Evolutionary conservation across 1,139 yeast species (phyloP).

Genomic region (Geotrichum macrosporum): DNA sequence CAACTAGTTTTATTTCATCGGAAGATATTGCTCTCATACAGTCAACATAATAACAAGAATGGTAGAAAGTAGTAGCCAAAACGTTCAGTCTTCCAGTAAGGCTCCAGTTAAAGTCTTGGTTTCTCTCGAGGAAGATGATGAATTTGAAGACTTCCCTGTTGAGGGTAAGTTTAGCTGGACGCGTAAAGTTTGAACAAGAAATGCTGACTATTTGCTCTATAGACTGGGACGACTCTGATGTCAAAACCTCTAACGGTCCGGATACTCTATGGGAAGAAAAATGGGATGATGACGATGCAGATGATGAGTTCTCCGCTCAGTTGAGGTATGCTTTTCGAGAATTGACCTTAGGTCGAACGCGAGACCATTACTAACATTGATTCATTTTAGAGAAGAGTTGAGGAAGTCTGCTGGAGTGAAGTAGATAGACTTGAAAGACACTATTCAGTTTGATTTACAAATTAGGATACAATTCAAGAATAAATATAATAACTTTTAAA

Average conservation of each 20-base stretch:
- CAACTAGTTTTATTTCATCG: no score
- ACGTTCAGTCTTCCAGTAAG: neutral
- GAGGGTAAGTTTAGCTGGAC: constrained; percentile 54
- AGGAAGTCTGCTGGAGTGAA: neutral
- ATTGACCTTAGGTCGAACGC: neutral
- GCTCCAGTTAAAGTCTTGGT: constrained; percentile 40
- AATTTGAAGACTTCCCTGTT: constrained; percentile 90
- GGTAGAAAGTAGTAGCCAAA: constrained; percentile 11
- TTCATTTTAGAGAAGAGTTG: neutral
- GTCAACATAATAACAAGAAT: constrained; percentile 2
- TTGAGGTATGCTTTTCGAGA: constrained; percentile 46
- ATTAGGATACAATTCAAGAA: neutral
- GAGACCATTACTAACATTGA: neutral
- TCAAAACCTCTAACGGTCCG: constrained; percentile 37
- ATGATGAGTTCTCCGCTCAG: constrained; percentile 73
- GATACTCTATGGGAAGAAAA: constrained; percentile 86
- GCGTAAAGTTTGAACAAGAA: neutral
- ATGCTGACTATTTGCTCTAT: no score
- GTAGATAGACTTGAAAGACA: no score
- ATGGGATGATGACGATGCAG: constrained; percentile 90
- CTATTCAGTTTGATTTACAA: no score
- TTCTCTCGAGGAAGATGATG: constrained; percentile 86
- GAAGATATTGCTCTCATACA: no score
- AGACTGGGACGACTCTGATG: constrained; percentile 53
- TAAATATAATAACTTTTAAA: constrained; percentile 2